Evolutionary conservation across 441 rosid species (phyloP).

Genomic region (Populus hybrid): DNA sequence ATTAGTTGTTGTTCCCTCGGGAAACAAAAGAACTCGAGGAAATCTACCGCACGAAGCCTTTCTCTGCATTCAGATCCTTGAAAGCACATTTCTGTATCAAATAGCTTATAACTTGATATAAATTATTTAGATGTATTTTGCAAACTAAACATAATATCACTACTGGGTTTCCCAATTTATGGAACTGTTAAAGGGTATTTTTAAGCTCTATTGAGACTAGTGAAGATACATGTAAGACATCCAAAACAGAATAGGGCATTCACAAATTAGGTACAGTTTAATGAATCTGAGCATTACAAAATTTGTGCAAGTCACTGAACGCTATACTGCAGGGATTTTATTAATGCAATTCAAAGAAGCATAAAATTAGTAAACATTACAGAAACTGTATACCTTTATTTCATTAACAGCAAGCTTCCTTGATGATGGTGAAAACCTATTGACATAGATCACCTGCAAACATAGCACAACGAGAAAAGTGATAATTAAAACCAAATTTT

Average conservation of each 20-base stretch:
- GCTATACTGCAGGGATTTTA: neutral
- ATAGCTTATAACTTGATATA: conserved; percentile 64
- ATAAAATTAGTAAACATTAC: conserved; percentile 14
- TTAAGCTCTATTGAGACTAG: neutral
- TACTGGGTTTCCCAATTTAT: neutral
- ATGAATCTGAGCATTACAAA: neutral
- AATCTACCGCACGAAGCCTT: conserved; percentile 73
- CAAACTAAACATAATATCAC: conserved; percentile 7
- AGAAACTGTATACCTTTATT: conserved; percentile 84
- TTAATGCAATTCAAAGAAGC: conserved; percentile 5
- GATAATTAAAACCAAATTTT: neutral
- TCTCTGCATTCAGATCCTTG: conserved; percentile 97
- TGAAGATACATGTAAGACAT: neutral
- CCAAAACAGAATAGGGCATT: neutral
- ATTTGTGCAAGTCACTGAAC: neutral
- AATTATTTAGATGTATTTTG: conserved; percentile 35
- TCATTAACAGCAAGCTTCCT: conserved; percentile 87
- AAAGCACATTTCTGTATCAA: conserved; percentile 96
- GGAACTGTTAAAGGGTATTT: neutral
- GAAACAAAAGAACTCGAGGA: conserved; percentile 89
- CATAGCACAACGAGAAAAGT: conserved; percentile 2
- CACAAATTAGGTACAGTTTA: neutral
- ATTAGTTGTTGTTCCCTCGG: conserved; percentile 97
- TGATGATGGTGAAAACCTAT: conserved; percentile 78
- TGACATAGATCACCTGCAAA: conserved; percentile 89